Base-by-base conservation (phyloP, 2,329 filamentous ascomycete genomes). In the Alternaria sp. region DNA sequence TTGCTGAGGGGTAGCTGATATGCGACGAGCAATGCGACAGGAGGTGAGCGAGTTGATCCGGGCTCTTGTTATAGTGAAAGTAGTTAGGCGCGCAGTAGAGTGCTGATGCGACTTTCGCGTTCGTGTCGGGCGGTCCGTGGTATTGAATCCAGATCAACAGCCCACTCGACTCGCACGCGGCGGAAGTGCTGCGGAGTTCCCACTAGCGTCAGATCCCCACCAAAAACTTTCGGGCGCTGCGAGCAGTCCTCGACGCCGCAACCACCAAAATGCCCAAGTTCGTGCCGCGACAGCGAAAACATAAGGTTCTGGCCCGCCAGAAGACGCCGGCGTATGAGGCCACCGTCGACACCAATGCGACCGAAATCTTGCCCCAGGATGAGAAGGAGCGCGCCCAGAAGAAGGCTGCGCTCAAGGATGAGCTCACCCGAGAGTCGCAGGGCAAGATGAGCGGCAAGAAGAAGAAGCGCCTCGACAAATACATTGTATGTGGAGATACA, bases 401-500 rank as follows among this genome's bases (percentile, higher is more conserved):
- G 70, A 85, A 85, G 68, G 78, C 37, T 50, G 81, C 82, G 60
- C 74, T 90, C 61, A 83, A 84, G 67, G 84, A 85, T 47, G 85
- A 89, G 71, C 71, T 90, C 62, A 82, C 82, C 64, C 81, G 81
- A 65, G 83, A 85, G 37, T 82, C 85, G 51, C 82, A 87, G 66
- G 81, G 84, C 4, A 87, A 87, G 68, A 84, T 90, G 61, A 88
- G 86, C 2, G 80, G 83, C 20, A 91, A 91, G 79, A 91, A 91
- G 79, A 84, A 88, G 70, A 91, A 91, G 81, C 83, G 89, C 58
- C 74, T 91, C 66, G 88, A 91, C 70, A 90, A 91, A 75, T 91
- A 91, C 69, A 89, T 91, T 78, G 86, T 87, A 77, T 33, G 83
- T 78, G 12, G 30, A 18, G 8, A 53, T 8, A 53, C 20, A 10